These are phyloP conservation scores for Paramecium biaurelia DNA, from an alignment of 73 alveolate species.

Conservation along the genomic window DNA sequence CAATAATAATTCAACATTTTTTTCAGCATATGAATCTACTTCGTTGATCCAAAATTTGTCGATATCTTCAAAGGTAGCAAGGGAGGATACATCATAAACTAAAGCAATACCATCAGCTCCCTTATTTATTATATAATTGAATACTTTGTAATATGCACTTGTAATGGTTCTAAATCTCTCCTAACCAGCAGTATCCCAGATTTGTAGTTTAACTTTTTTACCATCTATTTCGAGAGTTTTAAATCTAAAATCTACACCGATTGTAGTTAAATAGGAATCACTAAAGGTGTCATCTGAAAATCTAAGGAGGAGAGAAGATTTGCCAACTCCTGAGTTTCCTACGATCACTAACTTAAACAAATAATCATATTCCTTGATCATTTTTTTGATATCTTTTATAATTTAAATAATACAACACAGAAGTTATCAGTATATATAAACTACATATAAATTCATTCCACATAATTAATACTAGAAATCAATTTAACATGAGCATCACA, in stretches of 20 bases:
- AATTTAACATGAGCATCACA: neutral
- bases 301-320: slow-evolving; percentile 70
- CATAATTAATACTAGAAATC: neutral
- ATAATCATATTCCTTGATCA: slow-evolving; percentile 67
- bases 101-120: slow-evolving; percentile 81
- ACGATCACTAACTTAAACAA: slow-evolving; percentile 67
- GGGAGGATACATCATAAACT: slow-evolving; percentile 66
- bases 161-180: slow-evolving; percentile 77
- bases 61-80: slow-evolving; percentile 33
- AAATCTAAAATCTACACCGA: slow-evolving; percentile 76
- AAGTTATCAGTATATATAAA: neutral
- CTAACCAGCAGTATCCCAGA: slow-evolving; percentile 87
- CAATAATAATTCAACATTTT: slow-evolving; percentile 57
- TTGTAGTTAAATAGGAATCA: slow-evolving; percentile 71
- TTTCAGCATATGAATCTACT: slow-evolving; percentile 60
- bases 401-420: slow-evolving; percentile 30
- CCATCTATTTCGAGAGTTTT: slow-evolving; percentile 70
- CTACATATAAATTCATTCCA: neutral
- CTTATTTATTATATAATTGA: neutral
- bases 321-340: slow-evolving; percentile 77
- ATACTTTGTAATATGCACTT: slow-evolving; percentile 72
- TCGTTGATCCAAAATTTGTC: slow-evolving; percentile 64
- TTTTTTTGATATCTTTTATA: neutral
- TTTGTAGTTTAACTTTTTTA: slow-evolving; percentile 70
- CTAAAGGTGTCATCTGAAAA: slow-evolving; percentile 71